A percentile compares a stretch with the other conserved stretches of the same genome.
Evolutionary conservation across 2,329 filamentous ascomycete species (phyloP).

Genomic region (Cryoendolithus antarcticus): DNA sequence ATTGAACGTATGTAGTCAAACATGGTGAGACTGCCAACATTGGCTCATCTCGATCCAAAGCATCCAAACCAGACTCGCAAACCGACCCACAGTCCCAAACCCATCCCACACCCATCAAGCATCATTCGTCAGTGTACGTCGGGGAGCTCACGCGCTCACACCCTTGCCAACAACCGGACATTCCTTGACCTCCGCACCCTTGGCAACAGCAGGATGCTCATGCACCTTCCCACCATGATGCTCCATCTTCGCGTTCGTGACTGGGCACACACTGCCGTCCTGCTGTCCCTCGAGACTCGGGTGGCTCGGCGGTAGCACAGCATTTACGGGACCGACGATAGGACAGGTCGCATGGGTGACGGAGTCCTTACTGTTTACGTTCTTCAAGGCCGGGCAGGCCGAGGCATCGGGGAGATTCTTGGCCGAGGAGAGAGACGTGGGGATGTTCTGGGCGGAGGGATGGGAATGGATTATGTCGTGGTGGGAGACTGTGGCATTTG

Average conservation of each 20-base stretch:
- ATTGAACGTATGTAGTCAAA: too few species aligned
- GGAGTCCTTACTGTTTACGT: slow-evolving; percentile 24
- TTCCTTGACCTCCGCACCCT: slow-evolving; percentile 24
- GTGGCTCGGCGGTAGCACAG: slow-evolving; percentile 31
- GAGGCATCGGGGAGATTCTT: too few species aligned
- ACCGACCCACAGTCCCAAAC: too few species aligned
- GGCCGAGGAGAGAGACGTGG: slow-evolving; percentile 13
- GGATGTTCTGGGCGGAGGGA: slow-evolving; percentile 22
- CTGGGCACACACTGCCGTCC: slow-evolving; percentile 27
- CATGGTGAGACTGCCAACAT: too few species aligned
- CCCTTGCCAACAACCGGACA: slow-evolving; percentile 29
- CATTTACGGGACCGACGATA: slow-evolving; percentile 29
- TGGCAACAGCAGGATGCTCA: slow-evolving; percentile 28
- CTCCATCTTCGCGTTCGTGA: slow-evolving; percentile 32
- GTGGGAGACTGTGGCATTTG: slow-evolving; percentile 33
- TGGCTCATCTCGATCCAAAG: too few species aligned
- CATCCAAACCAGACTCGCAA: too few species aligned
- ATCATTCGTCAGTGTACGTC: too few species aligned
- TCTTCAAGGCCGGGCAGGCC: slow-evolving; percentile 30
- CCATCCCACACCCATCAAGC: too few species aligned
- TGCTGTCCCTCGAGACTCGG: slow-evolving; percentile 27
- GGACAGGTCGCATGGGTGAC: slow-evolving; percentile 33
- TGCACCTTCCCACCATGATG: slow-evolving; percentile 33
- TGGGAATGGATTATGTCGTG: slow-evolving; percentile 31
- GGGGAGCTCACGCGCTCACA: slow-evolving; percentile 3